Base-by-base conservation (phyloP, 352 stramenopile genomes). In the Phytophthora sp. region DNA sequence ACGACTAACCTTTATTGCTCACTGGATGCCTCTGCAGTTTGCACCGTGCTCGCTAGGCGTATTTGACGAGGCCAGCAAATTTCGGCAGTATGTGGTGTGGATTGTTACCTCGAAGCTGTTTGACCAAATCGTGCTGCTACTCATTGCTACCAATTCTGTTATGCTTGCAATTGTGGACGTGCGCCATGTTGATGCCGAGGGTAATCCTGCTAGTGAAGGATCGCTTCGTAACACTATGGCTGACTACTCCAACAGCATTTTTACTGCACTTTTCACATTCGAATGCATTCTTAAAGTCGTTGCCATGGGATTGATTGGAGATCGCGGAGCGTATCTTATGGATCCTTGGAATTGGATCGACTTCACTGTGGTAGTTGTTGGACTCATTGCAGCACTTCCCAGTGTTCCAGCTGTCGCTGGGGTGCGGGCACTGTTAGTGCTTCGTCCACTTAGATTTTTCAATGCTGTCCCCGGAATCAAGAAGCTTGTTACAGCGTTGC, bases 331-430 rank as follows among this genome's bases (percentile, higher is more conserved):
- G 13, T 97, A 96, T 61, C 66, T 96, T 6, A 83, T 82, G 61
- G 79, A 97, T 52, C 69, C 79, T 23, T 97, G 90, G 89, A 97
- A 97, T 62, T 86, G 88, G 59, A 81, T 97, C 31, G 91, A 97
- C 62, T 96, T 97, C 58, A 69, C 94, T 18, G 84, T 97, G 31
- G 90, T 97, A 1, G 73, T 81, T 35, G 75, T 89, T 21, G 88
- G 84, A 2, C 72, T 89, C 18, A 28, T 87, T 10, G 70, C 74
- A 8, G 59, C 67, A 10, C 54, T 85, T 4, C 76, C 79, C 4
- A 78, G 74, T n/a, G 74, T 83, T 42, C 68, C 70, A 1, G 77
- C 67, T 37, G 72, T 76, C 32, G 79, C 69, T 5, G 71, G 61
- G 4, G 49, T 87, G 11, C 63, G 69, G 7, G 72, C 78, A 2